phyloP scores from a whole-genome alignment of 2,329 filamentous ascomycete species.

The Fusarium longipes region DNA sequence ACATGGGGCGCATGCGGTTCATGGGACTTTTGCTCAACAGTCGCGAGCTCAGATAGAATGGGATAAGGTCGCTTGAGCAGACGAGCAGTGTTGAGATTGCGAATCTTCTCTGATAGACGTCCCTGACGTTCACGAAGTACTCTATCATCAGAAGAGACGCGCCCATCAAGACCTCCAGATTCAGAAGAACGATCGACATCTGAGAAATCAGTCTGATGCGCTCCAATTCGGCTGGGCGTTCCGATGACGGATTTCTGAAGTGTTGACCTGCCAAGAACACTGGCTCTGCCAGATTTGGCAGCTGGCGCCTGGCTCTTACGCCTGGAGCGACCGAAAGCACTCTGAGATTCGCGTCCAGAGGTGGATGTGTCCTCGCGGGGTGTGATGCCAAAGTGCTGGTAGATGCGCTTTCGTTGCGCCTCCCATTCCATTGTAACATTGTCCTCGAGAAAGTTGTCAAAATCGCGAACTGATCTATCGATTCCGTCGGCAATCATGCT shows the following conservation, averaged over 20 bases:
- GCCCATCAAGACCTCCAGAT: conserved; percentile 57
- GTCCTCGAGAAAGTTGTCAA: conserved; percentile 93
- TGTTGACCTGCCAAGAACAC: conserved; percentile 67
- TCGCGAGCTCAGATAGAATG: conserved; percentile 78
- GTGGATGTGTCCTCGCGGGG: conserved; percentile 61
- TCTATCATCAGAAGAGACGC: conserved; percentile 72
- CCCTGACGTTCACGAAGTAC: conserved; percentile 86
- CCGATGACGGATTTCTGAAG: conserved; percentile 90
- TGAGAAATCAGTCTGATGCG: conserved; percentile 73
- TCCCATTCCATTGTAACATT: conserved; percentile 97
- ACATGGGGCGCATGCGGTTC: conserved; percentile 80
- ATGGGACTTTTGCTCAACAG: conserved; percentile 76
- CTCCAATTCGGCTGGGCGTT: conserved; percentile 74
- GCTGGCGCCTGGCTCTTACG: conserved; percentile 65
- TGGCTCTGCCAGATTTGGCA: conserved; percentile 60
- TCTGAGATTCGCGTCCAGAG: conserved; percentile 60
- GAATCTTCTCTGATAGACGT: conserved; percentile 82
- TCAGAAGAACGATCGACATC: conserved; percentile 72
- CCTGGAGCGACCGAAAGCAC: conserved; percentile 70
- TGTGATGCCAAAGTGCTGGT: conserved; percentile 94
- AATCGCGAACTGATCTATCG: conserved; percentile 87
- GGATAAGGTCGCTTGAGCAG: conserved; percentile 75
- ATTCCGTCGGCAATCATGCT: conserved; percentile 94
- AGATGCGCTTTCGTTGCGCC: conserved; percentile 89
- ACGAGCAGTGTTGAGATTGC: conserved; percentile 79